Conservation (phyloP, 1,284 basidiomycete species). For the Apiotrichum gamsii region DNA sequence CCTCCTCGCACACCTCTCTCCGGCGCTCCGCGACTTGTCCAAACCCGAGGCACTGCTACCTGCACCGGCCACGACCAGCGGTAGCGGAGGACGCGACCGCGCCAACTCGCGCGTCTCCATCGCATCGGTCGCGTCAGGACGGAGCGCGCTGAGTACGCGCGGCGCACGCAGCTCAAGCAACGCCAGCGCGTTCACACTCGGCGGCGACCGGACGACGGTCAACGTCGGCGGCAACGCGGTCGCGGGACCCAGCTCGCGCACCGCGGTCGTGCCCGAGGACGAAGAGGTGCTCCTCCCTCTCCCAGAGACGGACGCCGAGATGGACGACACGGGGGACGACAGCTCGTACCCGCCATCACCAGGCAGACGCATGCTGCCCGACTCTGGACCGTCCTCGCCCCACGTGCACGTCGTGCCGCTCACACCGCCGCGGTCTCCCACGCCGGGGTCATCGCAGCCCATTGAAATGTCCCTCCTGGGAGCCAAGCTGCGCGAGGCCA, state of each 20-base stretch:
- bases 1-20: conserved; percentile 37
- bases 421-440: not conserved
- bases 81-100: not conserved
- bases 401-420: not conserved
- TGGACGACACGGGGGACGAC: conserved; percentile 3
- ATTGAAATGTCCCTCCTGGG: conserved; percentile 28
- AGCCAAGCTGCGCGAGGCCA: conserved; percentile 25
- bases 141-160: too few species aligned
- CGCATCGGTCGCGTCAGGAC: not conserved
- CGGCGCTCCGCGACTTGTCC: conserved; percentile 39
- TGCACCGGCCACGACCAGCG: not conserved
- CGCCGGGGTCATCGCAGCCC: not conserved
- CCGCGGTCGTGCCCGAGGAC: too few species aligned
- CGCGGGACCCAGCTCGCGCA: not conserved
- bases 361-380: too few species aligned
- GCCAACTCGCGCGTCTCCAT: not conserved
- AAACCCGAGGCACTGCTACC: conserved; percentile 24
- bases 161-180: too few species aligned
- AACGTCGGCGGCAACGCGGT: not conserved
- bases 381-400: too few species aligned
- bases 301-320: not conserved
- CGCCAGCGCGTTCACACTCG: too few species aligned
- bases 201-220: not conserved
- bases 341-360: conserved; percentile 10
- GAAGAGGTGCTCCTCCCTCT: not conserved